phyloP scores from a whole-genome alignment of 2,329 filamentous ascomycete genomes.

The Domatiomyces globalis region DNA sequence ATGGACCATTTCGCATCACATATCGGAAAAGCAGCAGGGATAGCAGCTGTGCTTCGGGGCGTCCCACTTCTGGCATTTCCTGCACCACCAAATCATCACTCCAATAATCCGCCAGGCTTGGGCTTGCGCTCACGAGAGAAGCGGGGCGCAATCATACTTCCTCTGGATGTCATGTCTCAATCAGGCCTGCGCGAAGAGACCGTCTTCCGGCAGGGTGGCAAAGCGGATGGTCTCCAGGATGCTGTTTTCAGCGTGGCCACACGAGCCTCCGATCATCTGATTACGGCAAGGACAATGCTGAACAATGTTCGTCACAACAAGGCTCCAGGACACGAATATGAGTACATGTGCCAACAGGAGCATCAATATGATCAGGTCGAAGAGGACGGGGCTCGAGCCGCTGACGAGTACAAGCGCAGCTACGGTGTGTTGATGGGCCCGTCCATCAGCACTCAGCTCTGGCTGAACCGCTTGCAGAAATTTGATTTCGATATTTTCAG shows the following conservation, averaged over 20 bases:
- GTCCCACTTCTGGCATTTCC: conserved; percentile 78
- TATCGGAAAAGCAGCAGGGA: conserved; percentile 85
- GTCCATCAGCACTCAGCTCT: conserved; percentile 61
- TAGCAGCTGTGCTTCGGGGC: conserved; percentile 71
- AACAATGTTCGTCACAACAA: conserved; percentile 60
- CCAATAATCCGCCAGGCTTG: conserved; percentile 32
- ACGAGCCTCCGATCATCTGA: conserved; percentile 85
- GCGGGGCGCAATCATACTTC: conserved; percentile 60
- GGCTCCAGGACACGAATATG: conserved; percentile 71
- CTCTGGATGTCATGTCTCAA: conserved; percentile 79
- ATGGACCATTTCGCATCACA: conserved; percentile 89
- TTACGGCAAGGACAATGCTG: conserved; percentile 85
- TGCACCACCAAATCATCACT: conserved; percentile 42
- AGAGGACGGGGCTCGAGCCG: conserved; percentile 44
- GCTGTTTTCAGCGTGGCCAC: conserved; percentile 88
- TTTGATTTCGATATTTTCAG: conserved; percentile 72
- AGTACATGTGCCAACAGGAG: conserved; percentile 67
- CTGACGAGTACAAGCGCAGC: conserved; percentile 32
- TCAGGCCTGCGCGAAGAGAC: conserved; percentile 73
- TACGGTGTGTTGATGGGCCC: conserved; percentile 57
- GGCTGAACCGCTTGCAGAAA: conserved; percentile 62
- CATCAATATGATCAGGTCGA: conserved; percentile 34
- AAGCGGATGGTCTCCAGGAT: conserved; percentile 70
- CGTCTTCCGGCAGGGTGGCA: conserved; percentile 63
- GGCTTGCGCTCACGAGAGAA: conserved; percentile 28